These are phyloP conservation scores for Jaenimonas drosophilae DNA, from an alignment of 208 protist genomes.

Conservation along the genomic window DNA sequence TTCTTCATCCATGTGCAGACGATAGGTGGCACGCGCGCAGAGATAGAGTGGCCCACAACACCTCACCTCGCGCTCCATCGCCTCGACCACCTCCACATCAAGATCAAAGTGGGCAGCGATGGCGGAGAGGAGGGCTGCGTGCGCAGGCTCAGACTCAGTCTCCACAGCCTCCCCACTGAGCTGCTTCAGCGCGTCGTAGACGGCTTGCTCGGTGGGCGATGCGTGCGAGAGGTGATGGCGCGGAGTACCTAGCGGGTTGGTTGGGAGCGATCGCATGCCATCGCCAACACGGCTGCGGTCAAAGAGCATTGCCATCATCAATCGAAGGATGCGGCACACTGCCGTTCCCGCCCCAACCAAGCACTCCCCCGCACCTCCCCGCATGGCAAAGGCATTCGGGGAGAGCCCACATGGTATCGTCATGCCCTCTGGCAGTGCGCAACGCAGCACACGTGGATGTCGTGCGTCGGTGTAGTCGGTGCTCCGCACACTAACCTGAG, in stretches of 20 bases:
- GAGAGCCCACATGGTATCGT: slow-evolving; percentile 14
- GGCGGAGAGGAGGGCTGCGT: slow-evolving; percentile 18
- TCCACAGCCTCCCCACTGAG: slow-evolving; percentile 2
- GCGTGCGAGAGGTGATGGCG: too few species aligned
- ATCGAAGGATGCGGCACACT: slow-evolving; percentile 37
- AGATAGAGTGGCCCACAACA: too few species aligned
- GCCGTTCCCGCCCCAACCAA: slow-evolving; percentile 36
- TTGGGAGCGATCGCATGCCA: slow-evolving; percentile 27
- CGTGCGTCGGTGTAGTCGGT: slow-evolving; percentile 23
- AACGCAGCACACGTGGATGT: slow-evolving; percentile 34
- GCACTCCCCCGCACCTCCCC: slow-evolving; percentile 21
- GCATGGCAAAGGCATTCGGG: slow-evolving; percentile 19
- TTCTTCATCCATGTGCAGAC: too few species aligned
- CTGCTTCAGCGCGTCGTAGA: neutral
- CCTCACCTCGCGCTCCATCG: slow-evolving; percentile 55
- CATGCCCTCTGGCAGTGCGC: slow-evolving; percentile 16
- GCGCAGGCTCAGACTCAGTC: slow-evolving; percentile 7
- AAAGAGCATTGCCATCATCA: slow-evolving; percentile 47
- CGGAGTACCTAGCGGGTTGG: slow-evolving; percentile 48
- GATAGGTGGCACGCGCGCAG: too few species aligned
- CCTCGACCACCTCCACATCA: slow-evolving; percentile 13
- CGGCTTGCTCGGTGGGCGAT: slow-evolving; percentile 5
- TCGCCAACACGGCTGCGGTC: slow-evolving; percentile 20
- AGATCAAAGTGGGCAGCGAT: slow-evolving; percentile 53
- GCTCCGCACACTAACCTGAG: slow-evolving; percentile 19